Evolutionary conservation across 768 basidiomycete genomes (phyloP).

Genomic region (Amanita phalloides): DNA sequence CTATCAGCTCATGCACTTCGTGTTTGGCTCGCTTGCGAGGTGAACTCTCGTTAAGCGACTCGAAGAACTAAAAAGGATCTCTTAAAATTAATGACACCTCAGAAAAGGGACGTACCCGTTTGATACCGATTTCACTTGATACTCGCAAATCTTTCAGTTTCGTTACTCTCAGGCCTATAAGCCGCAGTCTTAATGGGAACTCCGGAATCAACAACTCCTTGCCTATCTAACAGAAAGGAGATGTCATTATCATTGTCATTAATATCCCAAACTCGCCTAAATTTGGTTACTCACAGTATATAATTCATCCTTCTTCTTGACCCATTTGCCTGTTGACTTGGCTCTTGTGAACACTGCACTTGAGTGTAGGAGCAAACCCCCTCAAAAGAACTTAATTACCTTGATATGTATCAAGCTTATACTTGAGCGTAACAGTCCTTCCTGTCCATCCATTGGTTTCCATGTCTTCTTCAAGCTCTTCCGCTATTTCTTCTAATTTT

Average conservation of each 20-base stretch:
- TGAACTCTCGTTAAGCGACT: conserved; percentile 20
- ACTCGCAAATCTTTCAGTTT: conserved; percentile 77
- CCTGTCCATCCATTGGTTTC: conserved; percentile 72
- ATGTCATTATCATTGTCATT: not conserved
- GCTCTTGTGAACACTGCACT: conserved; percentile 68
- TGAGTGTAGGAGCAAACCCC: not conserved
- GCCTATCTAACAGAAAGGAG: conserved; percentile 41
- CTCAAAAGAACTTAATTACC: conserved; percentile 24
- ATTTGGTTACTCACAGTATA: conserved; percentile 41
- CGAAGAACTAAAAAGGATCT: conserved; percentile 42
- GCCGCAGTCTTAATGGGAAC: conserved; percentile 65
- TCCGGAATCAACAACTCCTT: conserved; percentile 76
- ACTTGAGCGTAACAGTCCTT: conserved; percentile 84
- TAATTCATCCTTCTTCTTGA: conserved; percentile 72
- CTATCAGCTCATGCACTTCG: conserved; percentile 11
- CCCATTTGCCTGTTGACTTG: conserved; percentile 66
- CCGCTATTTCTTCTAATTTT: conserved; percentile 74
- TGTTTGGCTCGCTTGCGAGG: conserved; percentile 26
- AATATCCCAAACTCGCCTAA: not conserved
- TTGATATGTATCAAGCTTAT: conserved; percentile 86
- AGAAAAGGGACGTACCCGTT: conserved; percentile 38
- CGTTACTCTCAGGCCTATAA: conserved; percentile 84
- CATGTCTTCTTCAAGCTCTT: conserved; percentile 78
- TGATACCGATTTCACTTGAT: conserved; percentile 47
- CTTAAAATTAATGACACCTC: not conserved